phyloP scores from a whole-genome alignment of 2,329 filamentous ascomycete species.

The Phialophora macrospora region DNA sequence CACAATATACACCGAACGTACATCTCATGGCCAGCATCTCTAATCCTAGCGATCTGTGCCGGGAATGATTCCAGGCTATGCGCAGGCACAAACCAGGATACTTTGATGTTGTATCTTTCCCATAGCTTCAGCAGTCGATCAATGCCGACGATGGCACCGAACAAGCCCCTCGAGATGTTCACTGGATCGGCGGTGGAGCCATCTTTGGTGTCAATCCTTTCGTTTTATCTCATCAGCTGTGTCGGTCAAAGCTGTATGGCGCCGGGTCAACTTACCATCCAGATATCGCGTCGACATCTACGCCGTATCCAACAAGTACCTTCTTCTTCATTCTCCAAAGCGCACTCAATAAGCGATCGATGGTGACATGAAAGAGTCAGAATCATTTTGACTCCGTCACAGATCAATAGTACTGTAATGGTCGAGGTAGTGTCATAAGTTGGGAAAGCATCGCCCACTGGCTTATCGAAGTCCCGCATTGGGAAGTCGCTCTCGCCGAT shows the following conservation, averaged over 20 bases:
- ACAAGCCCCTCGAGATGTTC: slow-evolving; percentile 37
- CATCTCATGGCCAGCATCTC: slow-evolving; percentile 51
- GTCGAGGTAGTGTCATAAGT: too few species aligned
- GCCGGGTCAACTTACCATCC: slow-evolving; percentile 58
- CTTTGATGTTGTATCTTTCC: slow-evolving; percentile 52
- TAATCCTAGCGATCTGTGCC: slow-evolving; percentile 43
- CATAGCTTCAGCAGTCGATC: slow-evolving; percentile 47
- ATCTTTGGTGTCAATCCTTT: slow-evolving; percentile 26
- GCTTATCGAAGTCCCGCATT: neutral
- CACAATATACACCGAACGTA: slow-evolving; percentile 12
- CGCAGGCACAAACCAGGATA: slow-evolving; percentile 65
- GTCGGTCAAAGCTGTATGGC: neutral
- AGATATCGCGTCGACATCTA: slow-evolving; percentile 52
- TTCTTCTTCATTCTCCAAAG: slow-evolving; percentile 20
- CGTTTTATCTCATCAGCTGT: neutral
- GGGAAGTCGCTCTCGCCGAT: neutral
- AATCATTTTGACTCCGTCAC: too few species aligned
- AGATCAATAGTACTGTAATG: too few species aligned
- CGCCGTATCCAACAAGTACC: slow-evolving; percentile 26
- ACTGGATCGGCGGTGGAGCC: slow-evolving; percentile 45
- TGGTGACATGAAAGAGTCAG: too few species aligned
- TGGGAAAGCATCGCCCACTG: too few species aligned
- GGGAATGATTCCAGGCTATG: slow-evolving; percentile 64
- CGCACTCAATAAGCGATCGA: too few species aligned
- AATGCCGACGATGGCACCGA: slow-evolving; percentile 38